These are phyloP conservation scores for Citrus mangshanensis DNA, from an alignment of 345 rosid species.

Conservation along the genomic window DNA sequence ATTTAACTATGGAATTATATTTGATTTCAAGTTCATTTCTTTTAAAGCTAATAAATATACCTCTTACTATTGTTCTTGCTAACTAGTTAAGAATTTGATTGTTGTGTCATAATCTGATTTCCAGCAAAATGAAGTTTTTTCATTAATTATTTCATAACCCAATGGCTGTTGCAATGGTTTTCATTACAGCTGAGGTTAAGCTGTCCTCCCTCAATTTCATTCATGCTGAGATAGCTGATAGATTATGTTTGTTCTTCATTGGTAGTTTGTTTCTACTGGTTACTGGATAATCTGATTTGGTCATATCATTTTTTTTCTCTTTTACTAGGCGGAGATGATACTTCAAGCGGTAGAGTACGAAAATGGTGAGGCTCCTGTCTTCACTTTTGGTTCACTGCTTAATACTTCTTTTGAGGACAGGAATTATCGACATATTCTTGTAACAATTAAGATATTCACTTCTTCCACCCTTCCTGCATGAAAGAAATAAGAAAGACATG, in stretches of 20 bases:
- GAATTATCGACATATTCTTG: background rate
- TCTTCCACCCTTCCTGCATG: background rate
- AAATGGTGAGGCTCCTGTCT: constrained; percentile 49
- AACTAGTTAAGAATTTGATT: background rate
- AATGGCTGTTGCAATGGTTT: background rate
- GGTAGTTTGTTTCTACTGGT: background rate
- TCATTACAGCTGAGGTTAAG: background rate
- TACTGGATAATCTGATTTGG: constrained; percentile 10
- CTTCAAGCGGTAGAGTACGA: constrained; percentile 97
- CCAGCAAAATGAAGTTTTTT: background rate
- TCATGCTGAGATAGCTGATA: background rate
- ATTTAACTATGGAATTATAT: background rate
- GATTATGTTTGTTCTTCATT: background rate
- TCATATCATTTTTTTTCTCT: constrained; percentile 1
- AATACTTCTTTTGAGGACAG: background rate
- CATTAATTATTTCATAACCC: background rate
- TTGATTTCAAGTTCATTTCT: background rate
- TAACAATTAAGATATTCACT: background rate
- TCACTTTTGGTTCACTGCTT: background rate
- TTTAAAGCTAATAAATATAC: background rate
- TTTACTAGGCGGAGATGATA: constrained; percentile 82
- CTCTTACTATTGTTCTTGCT: background rate
- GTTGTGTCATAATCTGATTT: background rate
- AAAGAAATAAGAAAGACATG: background rate
- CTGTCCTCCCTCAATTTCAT: background rate